A percentile compares a stretch with the other conserved stretches of the same genome.
phyloP scores from a whole-genome alignment of 2,329 filamentous ascomycete genomes.

The Pyrenophora tritici-repentis region DNA sequence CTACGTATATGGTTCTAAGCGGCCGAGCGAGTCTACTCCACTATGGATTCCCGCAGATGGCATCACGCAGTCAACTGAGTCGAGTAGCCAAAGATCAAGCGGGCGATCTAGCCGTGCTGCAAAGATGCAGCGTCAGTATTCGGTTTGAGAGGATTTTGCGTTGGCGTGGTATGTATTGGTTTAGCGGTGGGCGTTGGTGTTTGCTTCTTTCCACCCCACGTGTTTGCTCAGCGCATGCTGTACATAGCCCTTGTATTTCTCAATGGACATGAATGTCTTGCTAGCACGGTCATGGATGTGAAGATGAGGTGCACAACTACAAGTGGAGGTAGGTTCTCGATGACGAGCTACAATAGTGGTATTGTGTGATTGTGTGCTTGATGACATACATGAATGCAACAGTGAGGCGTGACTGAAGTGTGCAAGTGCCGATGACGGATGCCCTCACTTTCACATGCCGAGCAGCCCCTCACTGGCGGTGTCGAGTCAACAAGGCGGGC shows the following conservation, averaged over 20 bases:
- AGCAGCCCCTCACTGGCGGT: neutral
- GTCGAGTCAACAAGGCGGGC: conserved; percentile 5
- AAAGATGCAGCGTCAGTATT: conserved; percentile 6
- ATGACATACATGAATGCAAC: neutral
- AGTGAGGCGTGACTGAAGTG: neutral
- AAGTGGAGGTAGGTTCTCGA: neutral
- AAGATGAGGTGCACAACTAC: neutral
- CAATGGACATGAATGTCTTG: neutral
- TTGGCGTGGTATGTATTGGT: conserved; percentile 4
- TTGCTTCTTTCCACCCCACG: conserved; percentile 3
- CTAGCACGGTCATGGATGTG: neutral
- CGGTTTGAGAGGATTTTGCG: neutral
- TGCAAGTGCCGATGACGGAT: neutral
- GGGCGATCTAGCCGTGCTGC: conserved; percentile 7
- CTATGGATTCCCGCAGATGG: conserved; percentile 2
- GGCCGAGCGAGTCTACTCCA: conserved; percentile 9
- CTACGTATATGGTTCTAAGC: conserved; percentile 3
- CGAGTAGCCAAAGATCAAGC: neutral
- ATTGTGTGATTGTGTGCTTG: neutral
- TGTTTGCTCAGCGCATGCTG: conserved; percentile 3
- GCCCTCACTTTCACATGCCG: conserved; percentile 1
- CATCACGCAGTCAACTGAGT: conserved; percentile 2
- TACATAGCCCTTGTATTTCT: neutral
- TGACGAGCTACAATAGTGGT: neutral
- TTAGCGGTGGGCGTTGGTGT: neutral